A percentile compares a stretch with the other conserved stretches of the same genome.
Evolutionary conservation across 1,284 basidiomycete genomes (phyloP).

Genomic region (Apiotrichum akiyoshidainum): DNA sequence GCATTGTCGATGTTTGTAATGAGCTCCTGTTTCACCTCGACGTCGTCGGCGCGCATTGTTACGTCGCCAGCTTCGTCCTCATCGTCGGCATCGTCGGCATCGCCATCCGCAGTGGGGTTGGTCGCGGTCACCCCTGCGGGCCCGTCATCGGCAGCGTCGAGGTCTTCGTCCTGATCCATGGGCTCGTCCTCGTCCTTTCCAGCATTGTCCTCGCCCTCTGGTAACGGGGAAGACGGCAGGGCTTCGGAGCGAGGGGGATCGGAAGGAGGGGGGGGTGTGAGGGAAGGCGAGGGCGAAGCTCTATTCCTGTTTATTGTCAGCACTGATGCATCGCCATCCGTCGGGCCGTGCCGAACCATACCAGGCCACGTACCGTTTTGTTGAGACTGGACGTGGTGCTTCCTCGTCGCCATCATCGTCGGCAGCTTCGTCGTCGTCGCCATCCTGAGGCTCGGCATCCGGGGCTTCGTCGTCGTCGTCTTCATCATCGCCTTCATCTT

Average conservation of each 20-base stretch:
- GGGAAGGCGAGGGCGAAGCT: slow-evolving; percentile 24
- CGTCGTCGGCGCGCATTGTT: slow-evolving; percentile 24
- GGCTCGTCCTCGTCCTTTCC: slow-evolving; percentile 10
- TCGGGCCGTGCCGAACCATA: too few relatives aligned
- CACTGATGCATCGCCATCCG: too few relatives aligned
- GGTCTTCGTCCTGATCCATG: slow-evolving; percentile 10
- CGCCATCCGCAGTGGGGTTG: slow-evolving; percentile 2
- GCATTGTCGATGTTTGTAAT: not conserved
- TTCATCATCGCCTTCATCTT: slow-evolving; percentile 22
- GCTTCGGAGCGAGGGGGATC: slow-evolving; percentile 20
- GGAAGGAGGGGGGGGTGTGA: slow-evolving; percentile 29
- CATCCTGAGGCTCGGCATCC: slow-evolving; percentile 6
- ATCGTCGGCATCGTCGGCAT: slow-evolving; percentile 6
- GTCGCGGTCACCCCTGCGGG: not conserved
- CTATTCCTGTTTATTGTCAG: not conserved
- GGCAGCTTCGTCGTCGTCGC: slow-evolving; percentile 7
- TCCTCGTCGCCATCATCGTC: slow-evolving; percentile 5
- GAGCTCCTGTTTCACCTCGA: not conserved
- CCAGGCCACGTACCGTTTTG: not conserved
- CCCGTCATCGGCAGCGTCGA: not conserved
- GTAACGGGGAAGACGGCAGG: slow-evolving; percentile 10
- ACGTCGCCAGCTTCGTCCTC: slow-evolving; percentile 23
- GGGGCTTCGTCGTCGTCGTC: slow-evolving; percentile 12
- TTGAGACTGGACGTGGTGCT: not conserved
- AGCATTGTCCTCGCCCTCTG: not conserved